Evolutionary conservation across 208 protist genomes (phyloP).

Genomic region (Trypanosoma rangeli): DNA sequence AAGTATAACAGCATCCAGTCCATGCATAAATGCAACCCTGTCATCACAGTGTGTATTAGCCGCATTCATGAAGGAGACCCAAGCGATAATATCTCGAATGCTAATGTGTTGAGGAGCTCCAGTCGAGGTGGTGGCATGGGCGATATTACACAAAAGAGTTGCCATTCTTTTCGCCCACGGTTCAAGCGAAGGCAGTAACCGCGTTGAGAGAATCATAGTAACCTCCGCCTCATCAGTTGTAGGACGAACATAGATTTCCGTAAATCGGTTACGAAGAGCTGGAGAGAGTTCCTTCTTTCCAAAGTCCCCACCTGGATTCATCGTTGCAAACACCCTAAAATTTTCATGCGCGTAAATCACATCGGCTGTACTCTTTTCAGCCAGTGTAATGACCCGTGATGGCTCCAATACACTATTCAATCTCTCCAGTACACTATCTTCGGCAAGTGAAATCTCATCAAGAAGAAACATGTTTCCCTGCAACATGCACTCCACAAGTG

Average conservation of each 20-base stretch:
- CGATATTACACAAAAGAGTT: slow-evolving; percentile 62
- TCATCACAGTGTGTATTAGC: slow-evolving; percentile 59
- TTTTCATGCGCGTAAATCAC: slow-evolving; percentile 76
- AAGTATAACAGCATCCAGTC: slow-evolving; percentile 95
- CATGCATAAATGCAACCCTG: slow-evolving; percentile 93
- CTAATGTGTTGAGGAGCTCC: slow-evolving; percentile 80
- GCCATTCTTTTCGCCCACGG: slow-evolving; percentile 80
- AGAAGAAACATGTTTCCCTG: slow-evolving; percentile 98
- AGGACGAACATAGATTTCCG: slow-evolving; percentile 98
- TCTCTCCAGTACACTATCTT: slow-evolving; percentile 99
- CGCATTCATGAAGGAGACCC: slow-evolving; percentile 96
- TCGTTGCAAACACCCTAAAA: slow-evolving; percentile 99
- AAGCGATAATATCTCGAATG: slow-evolving; percentile 96
- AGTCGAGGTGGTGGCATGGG: slow-evolving; percentile 35
- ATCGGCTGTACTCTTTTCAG: slow-evolving; percentile 96
- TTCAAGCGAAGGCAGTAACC: slow-evolving; percentile 49
- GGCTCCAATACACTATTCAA: slow-evolving; percentile 99
- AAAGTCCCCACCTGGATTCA: slow-evolving; percentile 99
- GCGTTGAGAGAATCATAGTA: slow-evolving; percentile 88
- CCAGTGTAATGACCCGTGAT: slow-evolving; percentile 93
- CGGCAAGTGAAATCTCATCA: slow-evolving; percentile 99
- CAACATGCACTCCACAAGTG: slow-evolving; percentile 98
- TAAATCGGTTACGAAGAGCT: slow-evolving; percentile 99
- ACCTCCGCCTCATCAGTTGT: slow-evolving; percentile 92
- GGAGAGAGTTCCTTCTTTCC: slow-evolving; percentile 99